Base-by-base conservation (phyloP, 148 eudicot species). In the Chenopodium berlandieri region DNA sequence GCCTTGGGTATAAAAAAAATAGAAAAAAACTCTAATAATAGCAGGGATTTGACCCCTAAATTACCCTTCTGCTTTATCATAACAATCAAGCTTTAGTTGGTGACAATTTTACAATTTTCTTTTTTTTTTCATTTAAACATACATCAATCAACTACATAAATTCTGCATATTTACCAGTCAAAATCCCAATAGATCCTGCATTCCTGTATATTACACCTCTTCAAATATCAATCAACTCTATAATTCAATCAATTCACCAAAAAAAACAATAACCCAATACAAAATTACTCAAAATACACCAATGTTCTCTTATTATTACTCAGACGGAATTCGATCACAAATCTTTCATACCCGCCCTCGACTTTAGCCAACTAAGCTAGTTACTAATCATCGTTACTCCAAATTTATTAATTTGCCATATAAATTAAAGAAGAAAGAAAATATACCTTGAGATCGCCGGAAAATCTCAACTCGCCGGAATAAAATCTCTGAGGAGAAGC, bases 401-500 rank as follows among this genome's bases (percentile, higher is more conserved):
- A 40, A 40, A 40, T 40, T 31, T 31, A 31, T 31, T 31, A 31
- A 31, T 31, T 40, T 40, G 6, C 44, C 44, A 40, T 40, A 6
- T 40, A 40, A 40, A 40, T 4, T 5, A 40, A 40, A 40, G 7
- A 6, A 6, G 0, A 67, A n/a, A 25, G 37, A 44, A 4, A 54
- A 13, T 23, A 16, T 84, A 94, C 97, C 95, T 92, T 94, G 52
- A 62, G 75, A 66, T 76, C 85, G 14, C 30, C 71, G 11, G 83
- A 84, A 9, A 85, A 70, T n/a, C 83, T 64, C 70, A 89, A 79
- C 44, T 92, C 98, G 22, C 86, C 90, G 12, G 96, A 91, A 80
- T 89, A 91, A 47, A 85, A 87, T 60, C 72, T 82, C n/a, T 73
- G 79, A 0, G 90, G 85, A 75, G 79, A 79, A 82, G 85, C 84